Percentiles rank a stretch among this genome's conserved stretches.
Evolutionary conservation across 2,329 filamentous ascomycete genomes (phyloP).

Genomic region (Trichoderma atroviride): DNA sequence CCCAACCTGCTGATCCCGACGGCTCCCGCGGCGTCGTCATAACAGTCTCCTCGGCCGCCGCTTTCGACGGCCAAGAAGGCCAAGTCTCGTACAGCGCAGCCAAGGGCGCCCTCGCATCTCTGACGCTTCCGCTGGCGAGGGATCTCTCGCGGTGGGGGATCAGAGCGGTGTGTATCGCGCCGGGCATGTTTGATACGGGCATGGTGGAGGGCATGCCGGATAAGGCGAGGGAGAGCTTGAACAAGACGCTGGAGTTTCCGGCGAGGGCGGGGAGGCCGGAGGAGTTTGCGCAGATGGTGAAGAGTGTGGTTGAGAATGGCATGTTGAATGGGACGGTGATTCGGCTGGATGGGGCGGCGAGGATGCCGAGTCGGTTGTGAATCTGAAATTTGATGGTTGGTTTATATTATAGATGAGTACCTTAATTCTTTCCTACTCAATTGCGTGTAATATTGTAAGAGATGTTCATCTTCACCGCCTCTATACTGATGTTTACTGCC

Average conservation of each 20-base stretch:
- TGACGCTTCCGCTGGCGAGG: not conserved
- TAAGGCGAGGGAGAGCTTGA: not conserved
- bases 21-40: slow-evolving; percentile 9
- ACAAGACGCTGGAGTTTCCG: slow-evolving; percentile 13
- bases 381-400: not conserved
- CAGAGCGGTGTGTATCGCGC: not conserved
- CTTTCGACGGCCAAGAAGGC: slow-evolving; percentile 9
- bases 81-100: slow-evolving; percentile 1
- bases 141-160: slow-evolving; percentile 8
- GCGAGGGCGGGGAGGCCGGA: slow-evolving; percentile 14
- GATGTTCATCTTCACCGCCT: no score
- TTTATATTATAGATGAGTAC: not conserved
- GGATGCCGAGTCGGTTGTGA: slow-evolving; percentile 6
- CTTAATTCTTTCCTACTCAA: no score
- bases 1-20: not conserved
- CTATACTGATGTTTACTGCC: no score
- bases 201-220: slow-evolving; percentile 7
- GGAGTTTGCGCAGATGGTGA: slow-evolving; percentile 15
- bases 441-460: no score
- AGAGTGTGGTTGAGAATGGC: slow-evolving; percentile 1
- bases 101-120: not conserved
- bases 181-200: slow-evolving; percentile 9
- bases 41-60: not conserved
- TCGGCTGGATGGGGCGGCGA: slow-evolving; percentile 1
- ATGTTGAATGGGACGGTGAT: slow-evolving; percentile 15